phyloP scores from a whole-genome alignment of 2,329 filamentous ascomycete genomes.

The Penicillium hordei region DNA sequence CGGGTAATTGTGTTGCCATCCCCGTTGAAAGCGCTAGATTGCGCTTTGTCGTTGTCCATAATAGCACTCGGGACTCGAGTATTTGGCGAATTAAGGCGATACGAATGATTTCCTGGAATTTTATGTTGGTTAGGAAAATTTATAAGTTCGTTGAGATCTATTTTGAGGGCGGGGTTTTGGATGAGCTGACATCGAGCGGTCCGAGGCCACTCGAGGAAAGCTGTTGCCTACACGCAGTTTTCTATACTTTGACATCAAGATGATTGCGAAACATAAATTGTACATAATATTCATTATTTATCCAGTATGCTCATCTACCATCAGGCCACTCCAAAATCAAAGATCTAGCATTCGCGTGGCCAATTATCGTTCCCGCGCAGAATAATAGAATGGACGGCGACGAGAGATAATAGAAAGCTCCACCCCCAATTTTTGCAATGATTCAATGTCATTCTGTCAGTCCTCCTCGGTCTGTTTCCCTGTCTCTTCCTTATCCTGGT shows the following conservation, averaged over 20 bases:
- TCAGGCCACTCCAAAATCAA: no score
- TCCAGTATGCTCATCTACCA: no score
- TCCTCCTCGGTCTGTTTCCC: no score
- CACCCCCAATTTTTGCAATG: not conserved
- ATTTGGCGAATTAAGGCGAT: not conserved
- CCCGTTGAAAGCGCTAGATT: not conserved
- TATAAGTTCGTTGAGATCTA: no score
- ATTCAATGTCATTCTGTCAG: not conserved
- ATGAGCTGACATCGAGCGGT: not conserved
- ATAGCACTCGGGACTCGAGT: not conserved
- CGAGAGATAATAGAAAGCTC: not conserved
- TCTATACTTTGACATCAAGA: not conserved
- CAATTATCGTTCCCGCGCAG: not conserved
- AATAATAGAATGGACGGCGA: not conserved
- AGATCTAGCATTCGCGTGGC: not conserved
- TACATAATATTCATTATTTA: no score
- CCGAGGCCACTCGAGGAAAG: not conserved
- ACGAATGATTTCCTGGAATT: not conserved
- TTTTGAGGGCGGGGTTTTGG: no score
- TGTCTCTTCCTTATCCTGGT: not conserved
- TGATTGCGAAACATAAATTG: no score
- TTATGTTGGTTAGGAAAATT: no score
- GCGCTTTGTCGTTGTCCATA: not conserved
- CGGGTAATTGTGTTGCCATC: conserved; percentile 19
- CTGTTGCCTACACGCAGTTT: not conserved